Conservation (phyloP, 306 rosid genomes). For the Fragaria nilgerrensis region DNA sequence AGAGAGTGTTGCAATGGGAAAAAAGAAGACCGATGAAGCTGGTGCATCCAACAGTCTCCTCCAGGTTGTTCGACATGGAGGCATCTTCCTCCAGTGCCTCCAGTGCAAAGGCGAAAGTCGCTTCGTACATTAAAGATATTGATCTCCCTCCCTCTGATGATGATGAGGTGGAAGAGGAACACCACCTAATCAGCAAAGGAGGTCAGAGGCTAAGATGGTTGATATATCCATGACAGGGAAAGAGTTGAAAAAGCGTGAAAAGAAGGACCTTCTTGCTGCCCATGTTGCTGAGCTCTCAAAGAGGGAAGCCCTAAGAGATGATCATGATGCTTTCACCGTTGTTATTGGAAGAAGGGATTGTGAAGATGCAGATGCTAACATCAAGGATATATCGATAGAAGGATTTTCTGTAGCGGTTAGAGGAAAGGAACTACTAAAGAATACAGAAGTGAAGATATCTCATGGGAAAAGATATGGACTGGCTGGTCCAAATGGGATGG, state of each 20-base stretch:
- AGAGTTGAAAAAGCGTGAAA: not conserved
- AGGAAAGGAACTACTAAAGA: constrained; percentile 3
- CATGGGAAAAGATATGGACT: constrained; percentile 3
- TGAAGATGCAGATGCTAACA: constrained; percentile 3
- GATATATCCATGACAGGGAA: not conserved
- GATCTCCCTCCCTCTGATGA: constrained; percentile 7
- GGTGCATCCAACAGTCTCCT: not conserved
- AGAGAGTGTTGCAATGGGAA: not conserved
- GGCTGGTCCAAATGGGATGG: not conserved
- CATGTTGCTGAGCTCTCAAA: not conserved
- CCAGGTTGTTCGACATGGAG: not conserved
- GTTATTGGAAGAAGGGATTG: not conserved
- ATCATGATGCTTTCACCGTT: constrained; percentile 2
- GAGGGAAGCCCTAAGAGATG: not conserved
- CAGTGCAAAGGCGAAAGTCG: not conserved
- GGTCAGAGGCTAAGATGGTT: not conserved
- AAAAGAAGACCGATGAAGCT: not conserved
- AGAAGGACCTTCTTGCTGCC: not conserved
- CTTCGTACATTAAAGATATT: not conserved
- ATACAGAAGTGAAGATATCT: not conserved
- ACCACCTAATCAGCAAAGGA: not conserved
- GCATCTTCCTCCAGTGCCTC: not conserved
- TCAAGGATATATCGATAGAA: not conserved
- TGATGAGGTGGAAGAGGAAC: not conserved
- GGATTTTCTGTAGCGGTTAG: not conserved